Percentiles rank a stretch among this genome's conserved stretches.
phyloP scores from a whole-genome alignment of 2,329 filamentous ascomycete genomes.

The Botrytis paeoniae region DNA sequence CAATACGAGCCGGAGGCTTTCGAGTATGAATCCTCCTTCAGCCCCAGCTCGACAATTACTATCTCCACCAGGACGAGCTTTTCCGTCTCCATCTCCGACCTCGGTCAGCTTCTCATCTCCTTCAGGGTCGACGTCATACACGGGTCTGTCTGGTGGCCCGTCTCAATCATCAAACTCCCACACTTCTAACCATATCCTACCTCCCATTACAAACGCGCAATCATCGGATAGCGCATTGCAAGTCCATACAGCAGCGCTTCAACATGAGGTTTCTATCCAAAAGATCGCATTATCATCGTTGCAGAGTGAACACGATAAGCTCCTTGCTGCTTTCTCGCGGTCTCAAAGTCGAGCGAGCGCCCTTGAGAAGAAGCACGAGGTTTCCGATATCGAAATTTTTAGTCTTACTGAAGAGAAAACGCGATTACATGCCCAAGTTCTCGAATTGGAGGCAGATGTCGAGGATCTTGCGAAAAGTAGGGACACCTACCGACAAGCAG shows the following conservation, averaged over 20 bases:
- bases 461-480: conserved; percentile 48
- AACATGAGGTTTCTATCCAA: conserved; percentile 53
- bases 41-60: conserved; percentile 34
- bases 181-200: conserved; percentile 26
- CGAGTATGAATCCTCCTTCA: conserved; percentile 36
- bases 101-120: conserved; percentile 35
- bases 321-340: conserved; percentile 50
- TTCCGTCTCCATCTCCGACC: conserved; percentile 35
- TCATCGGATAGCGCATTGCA: conserved; percentile 33
- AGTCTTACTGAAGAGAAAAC: conserved; percentile 50
- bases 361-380: conserved; percentile 50
- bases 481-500: conserved; percentile 43
- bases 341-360: conserved; percentile 49
- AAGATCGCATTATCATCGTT: conserved; percentile 51
- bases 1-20: conserved; percentile 22
- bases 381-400: conserved; percentile 51
- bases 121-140: conserved; percentile 28
- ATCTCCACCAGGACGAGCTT: conserved; percentile 35
- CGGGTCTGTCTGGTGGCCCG: conserved; percentile 23
- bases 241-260: conserved; percentile 41
- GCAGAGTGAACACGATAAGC: conserved; percentile 51
- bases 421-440: conserved; percentile 46
- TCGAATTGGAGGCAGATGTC: conserved; percentile 47
- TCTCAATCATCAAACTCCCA: conserved; percentile 27
- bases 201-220: conserved; percentile 29